Evolutionary conservation across 2,329 filamentous ascomycete genomes (phyloP).

Genomic region (Fusarium sp.): DNA sequence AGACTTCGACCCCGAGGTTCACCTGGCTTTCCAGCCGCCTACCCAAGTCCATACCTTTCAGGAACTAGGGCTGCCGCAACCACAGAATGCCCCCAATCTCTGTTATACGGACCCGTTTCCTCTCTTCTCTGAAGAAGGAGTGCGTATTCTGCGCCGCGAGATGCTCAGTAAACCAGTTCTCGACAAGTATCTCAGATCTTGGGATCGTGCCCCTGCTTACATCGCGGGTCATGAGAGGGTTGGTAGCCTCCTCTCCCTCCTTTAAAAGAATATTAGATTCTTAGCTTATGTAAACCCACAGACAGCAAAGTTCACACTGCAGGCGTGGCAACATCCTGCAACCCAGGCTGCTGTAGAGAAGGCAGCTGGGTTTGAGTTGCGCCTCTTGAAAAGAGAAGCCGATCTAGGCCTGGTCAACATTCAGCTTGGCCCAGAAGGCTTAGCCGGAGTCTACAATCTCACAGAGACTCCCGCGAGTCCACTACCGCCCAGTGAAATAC

Average conservation of each 20-base stretch:
- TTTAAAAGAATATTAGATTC: not conserved
- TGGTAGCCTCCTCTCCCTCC: not conserved
- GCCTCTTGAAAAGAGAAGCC: conserved; percentile 6
- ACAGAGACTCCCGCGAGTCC: conserved; percentile 5
- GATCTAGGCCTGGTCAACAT: conserved; percentile 18
- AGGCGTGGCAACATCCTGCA: conserved; percentile 12
- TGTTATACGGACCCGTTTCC: conserved; percentile 20
- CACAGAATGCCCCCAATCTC: conserved; percentile 9
- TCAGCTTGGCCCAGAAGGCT: conserved; percentile 2
- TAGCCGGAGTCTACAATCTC: conserved; percentile 3
- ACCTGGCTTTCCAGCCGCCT: not conserved
- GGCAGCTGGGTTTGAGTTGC: conserved; percentile 3
- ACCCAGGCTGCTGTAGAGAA: conserved; percentile 14
- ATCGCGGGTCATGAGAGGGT: conserved; percentile 5
- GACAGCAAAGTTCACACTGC: conserved; percentile 11
- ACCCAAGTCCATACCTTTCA: conserved; percentile 3
- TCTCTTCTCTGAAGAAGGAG: conserved; percentile 14
- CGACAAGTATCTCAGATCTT: conserved; percentile 13
- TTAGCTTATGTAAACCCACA: not conserved
- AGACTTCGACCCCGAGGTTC: not conserved
- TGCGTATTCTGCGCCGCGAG: conserved; percentile 18
- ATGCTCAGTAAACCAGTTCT: conserved; percentile 12
- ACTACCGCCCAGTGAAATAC: conserved; percentile 36
- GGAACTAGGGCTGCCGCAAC: conserved; percentile 13
- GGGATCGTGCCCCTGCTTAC: conserved; percentile 3